Percentiles rank a stretch among this genome's conserved stretches.
Conservation (phyloP, 345 rosid genomes). For the Barbarea vulgaris region DNA sequence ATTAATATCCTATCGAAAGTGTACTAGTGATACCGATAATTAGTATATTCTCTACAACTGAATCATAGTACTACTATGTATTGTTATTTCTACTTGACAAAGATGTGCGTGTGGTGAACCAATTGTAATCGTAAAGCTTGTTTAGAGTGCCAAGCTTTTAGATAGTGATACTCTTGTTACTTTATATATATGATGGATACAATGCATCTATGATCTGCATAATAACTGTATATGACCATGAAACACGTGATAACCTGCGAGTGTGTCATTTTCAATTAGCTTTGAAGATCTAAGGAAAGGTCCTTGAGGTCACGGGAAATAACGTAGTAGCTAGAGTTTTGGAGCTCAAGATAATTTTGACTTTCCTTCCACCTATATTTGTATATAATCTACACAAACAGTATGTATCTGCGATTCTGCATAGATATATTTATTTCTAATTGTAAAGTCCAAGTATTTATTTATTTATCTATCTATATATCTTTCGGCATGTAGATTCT, state of each 20-base stretch:
- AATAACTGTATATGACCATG: slow-evolving; percentile 19
- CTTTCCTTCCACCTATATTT: slow-evolving; percentile 24
- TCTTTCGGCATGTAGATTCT: neutral
- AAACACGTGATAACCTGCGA: slow-evolving; percentile 35
- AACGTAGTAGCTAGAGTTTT: slow-evolving; percentile 33
- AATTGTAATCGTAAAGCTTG: slow-evolving; percentile 1
- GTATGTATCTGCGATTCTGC: neutral
- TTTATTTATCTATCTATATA: neutral
- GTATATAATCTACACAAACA: neutral
- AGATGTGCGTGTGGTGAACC: neutral
- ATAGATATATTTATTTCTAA: too few species aligned
- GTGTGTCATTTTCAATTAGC: slow-evolving; percentile 36
- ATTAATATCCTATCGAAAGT: neutral
- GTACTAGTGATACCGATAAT: neutral
- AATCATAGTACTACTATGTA: neutral
- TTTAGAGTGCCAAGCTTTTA: slow-evolving; percentile 8
- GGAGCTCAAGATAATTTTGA: slow-evolving; percentile 43
- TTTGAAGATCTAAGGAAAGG: slow-evolving; percentile 30
- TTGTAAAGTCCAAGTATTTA: neutral
- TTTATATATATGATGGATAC: slow-evolving; percentile 6
- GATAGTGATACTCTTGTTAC: slow-evolving; percentile 5
- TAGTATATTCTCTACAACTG: neutral
- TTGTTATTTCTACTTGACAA: slow-evolving; percentile 9
- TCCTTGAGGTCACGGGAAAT: slow-evolving; percentile 41
- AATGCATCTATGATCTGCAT: slow-evolving; percentile 12